These are phyloP conservation scores for Rheum nobile DNA, from an alignment of 148 eudicot species.

Conservation along the genomic window DNA sequence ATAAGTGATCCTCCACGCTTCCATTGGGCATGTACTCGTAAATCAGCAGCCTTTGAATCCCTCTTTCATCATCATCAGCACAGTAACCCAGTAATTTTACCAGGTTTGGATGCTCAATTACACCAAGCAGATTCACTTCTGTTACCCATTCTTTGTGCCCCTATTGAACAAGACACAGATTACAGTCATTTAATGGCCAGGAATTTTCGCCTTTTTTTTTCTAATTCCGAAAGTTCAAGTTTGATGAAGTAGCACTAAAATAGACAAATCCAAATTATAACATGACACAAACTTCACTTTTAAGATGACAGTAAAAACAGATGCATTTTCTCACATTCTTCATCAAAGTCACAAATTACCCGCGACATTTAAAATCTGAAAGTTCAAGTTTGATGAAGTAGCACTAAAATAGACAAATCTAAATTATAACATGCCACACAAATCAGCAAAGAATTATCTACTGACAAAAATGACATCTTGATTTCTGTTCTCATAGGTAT, in stretches of 20 bases:
- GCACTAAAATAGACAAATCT: neutral
- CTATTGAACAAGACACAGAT: slow-evolving; percentile 11
- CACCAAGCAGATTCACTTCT: slow-evolving; percentile 51
- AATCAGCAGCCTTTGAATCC: slow-evolving; percentile 47
- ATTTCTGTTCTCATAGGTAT: neutral
- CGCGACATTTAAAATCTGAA: too few species aligned
- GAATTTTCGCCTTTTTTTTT: neutral
- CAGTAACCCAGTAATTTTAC: slow-evolving; percentile 53
- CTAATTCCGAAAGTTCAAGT: neutral
- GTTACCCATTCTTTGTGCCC: slow-evolving; percentile 72
- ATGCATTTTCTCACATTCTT: neutral
- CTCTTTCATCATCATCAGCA: slow-evolving; percentile 51
- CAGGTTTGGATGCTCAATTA: slow-evolving; percentile 52
- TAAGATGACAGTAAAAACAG: neutral
- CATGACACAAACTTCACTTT: neutral
- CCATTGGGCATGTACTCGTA: slow-evolving; percentile 49
- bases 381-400: neutral
- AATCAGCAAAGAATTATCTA: too few species aligned
- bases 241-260: neutral
- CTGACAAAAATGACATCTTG: neutral
- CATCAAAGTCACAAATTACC: too few species aligned
- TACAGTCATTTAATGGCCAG: neutral
- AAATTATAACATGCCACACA: neutral
- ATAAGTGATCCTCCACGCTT: slow-evolving; percentile 53
- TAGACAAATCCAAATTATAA: neutral